These are phyloP conservation scores for Wickerhamomyces chaumierensis DNA, from an alignment of 805 yeast species.

Conservation along the genomic window DNA sequence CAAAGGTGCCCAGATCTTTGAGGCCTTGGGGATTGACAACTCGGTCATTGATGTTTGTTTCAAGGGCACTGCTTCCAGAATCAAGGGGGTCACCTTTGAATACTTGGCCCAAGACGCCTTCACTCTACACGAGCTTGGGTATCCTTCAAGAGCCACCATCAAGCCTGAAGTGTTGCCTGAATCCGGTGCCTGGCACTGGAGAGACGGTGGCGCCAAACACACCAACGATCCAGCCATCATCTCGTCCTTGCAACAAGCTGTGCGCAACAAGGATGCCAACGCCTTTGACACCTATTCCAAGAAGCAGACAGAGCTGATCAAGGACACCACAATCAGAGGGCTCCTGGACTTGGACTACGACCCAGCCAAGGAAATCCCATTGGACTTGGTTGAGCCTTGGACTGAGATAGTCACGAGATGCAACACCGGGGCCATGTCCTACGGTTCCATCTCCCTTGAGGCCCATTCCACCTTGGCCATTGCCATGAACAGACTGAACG, in stretches of 20 bases:
- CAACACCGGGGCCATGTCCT: conserved; percentile 99
- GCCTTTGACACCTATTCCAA: conserved; percentile 87
- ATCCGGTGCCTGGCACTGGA: conserved; percentile 96
- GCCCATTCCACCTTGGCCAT: conserved; percentile 96
- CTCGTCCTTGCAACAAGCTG: conserved; percentile 96
- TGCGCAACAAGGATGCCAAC: conserved; percentile 85
- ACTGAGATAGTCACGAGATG: conserved; percentile 96
- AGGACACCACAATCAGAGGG: conserved; percentile 89
- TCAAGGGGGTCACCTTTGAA: conserved; percentile 90
- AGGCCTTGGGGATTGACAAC: conserved; percentile 91
- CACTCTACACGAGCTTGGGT: conserved; percentile 87
- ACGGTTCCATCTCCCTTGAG: conserved; percentile 97
- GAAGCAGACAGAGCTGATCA: conserved; percentile 85
- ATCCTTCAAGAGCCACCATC: conserved; percentile 63
- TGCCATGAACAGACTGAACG: conserved; percentile 97
- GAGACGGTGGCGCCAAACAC: conserved; percentile 97
- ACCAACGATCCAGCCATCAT: conserved; percentile 91
- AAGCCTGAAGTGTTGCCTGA: conserved; percentile 72
- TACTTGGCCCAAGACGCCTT: conserved; percentile 95
- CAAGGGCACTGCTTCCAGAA: conserved; percentile 95
- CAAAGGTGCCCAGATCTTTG: conserved; percentile 98
- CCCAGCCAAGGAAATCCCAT: conserved; percentile 62
- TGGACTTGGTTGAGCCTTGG: conserved; percentile 99
- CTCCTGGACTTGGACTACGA: conserved; percentile 82
- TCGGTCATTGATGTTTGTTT: conserved; percentile 92